These are phyloP conservation scores for Ceratocystis harringtonii DNA, from an alignment of 2,329 filamentous ascomycete genomes.

Conservation along the genomic window DNA sequence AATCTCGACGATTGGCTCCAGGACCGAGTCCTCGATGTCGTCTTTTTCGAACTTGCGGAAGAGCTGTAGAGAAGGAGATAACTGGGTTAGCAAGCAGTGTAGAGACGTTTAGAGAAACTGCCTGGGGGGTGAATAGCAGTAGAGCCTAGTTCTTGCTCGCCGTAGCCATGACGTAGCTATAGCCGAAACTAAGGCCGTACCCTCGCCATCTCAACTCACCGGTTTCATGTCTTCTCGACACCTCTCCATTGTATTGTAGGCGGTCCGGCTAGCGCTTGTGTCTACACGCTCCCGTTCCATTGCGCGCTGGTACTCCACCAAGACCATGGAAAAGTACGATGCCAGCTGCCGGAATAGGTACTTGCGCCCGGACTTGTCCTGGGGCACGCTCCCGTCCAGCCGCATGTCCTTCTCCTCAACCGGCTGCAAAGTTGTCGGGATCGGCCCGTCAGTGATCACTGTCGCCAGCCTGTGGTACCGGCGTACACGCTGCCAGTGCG, in stretches of 20 bases:
- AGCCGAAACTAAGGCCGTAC: no score
- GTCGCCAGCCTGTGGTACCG: conserved; percentile 53
- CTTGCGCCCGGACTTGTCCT: conserved; percentile 47
- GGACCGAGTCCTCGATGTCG: conserved; percentile 61
- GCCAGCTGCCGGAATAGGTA: conserved; percentile 78
- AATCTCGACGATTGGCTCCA: conserved; percentile 79
- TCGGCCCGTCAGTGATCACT: conserved; percentile 58
- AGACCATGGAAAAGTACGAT: conserved; percentile 93
- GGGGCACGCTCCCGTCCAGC: conserved; percentile 47
- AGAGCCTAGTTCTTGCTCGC: not conserved
- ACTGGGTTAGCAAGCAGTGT: conserved; percentile 11
- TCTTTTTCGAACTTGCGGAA: conserved; percentile 78
- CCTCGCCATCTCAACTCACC: conserved; percentile 26
- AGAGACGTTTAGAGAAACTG: not conserved
- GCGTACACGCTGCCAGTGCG: conserved; percentile 49
- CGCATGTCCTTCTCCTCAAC: conserved; percentile 84
- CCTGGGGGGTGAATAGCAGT: not conserved
- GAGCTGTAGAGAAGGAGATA: conserved; percentile 31
- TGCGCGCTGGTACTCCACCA: conserved; percentile 71
- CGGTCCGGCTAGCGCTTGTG: conserved; percentile 66
- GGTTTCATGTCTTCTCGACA: conserved; percentile 79
- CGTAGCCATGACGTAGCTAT: no score
- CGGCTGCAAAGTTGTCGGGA: conserved; percentile 67
- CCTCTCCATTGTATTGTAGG: conserved; percentile 71
- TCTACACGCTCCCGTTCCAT: conserved; percentile 49